Evolutionary conservation across 2,329 filamentous ascomycete species (phyloP), one percentile per base, ranked within the genome.

Genomic region (Penicillium sp.): DNA sequence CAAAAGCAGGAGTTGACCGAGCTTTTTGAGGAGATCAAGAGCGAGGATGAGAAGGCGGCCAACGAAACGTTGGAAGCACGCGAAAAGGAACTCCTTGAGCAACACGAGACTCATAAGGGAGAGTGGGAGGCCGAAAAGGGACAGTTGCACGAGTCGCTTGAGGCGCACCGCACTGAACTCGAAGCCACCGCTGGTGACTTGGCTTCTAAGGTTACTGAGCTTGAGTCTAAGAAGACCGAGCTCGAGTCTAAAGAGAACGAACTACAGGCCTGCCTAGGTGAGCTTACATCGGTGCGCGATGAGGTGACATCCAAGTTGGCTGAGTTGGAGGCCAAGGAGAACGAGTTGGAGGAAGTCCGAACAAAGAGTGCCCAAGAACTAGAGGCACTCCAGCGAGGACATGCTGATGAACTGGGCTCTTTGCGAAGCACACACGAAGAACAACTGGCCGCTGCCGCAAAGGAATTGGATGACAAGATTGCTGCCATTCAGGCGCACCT

Each of bases 1-100:
- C 80, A 82, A 66, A 79, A 81, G 55, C 69, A 70, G 37, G 74
- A 77, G 37, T 62, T 79, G 37, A 79, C 80, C n/a, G 75, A 78
- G 11, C 61, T 75, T 3, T 81, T 80, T 39, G 80, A 83, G 58
- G 76, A 75, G 45, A 77, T 79, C 58, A 77, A 75, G 61, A 67
- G 64, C 5, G 76, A 78, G 57, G 76, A 79, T 39, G 73, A 76
- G 62, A 73, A 68, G 49, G 63, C 72, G 2, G 75, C 74, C 22
- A 66, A 70, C 2, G 74, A 77, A 52, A 66, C 63, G 14, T 65
- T 74, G 58, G 72, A 71, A 37, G 66, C 64, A 22, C 75, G 73
- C 27, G 73, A 79, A 58, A 73, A 77, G 55, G 76, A 80, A 58
- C 73, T 82, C 55, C 70, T 73, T 5, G 72, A 75, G 16, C 69